Conservation (phyloP, 2,329 filamentous ascomycete genomes). For the Aureobasidium leucospermi region DNA sequence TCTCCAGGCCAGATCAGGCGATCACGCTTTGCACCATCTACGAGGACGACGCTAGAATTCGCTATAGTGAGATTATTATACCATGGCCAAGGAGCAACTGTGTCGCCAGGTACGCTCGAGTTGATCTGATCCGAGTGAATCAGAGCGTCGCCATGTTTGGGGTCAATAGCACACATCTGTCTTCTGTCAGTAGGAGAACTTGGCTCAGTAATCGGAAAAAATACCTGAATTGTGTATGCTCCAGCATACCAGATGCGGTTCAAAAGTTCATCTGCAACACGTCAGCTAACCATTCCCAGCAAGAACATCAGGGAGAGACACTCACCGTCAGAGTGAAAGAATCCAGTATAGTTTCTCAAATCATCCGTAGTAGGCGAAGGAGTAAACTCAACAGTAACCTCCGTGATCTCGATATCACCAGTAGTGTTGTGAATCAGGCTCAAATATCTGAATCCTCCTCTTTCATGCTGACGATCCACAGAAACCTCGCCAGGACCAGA, state of each 20-base stretch:
- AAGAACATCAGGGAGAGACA: neutral
- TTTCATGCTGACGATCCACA: constrained; percentile 33
- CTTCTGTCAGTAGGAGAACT: neutral
- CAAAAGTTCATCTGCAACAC: constrained; percentile 29
- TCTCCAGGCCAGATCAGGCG: constrained; percentile 56
- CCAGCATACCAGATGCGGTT: constrained; percentile 40
- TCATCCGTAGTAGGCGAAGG: constrained; percentile 36
- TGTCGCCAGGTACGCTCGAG: constrained; percentile 25
- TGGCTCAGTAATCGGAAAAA: neutral
- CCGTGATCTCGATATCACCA: constrained; percentile 31
- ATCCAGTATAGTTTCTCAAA: constrained; percentile 32
- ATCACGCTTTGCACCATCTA: constrained; percentile 46
- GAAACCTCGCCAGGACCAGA: constrained; percentile 35
- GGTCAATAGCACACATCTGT: constrained; percentile 31
- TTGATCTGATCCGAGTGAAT: constrained; percentile 28
- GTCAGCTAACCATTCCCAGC: neutral
- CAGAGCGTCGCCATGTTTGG: constrained; percentile 28
- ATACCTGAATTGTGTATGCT: constrained; percentile 23
- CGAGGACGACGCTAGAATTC: constrained; percentile 30
- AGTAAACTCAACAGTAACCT: constrained; percentile 37
- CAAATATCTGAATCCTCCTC: constrained; percentile 42
- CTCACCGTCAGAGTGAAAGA: constrained; percentile 33
- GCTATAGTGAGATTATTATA: constrained; percentile 36
- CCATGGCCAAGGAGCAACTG: constrained; percentile 29
- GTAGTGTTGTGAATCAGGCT: constrained; percentile 38